phyloP scores from a whole-genome alignment of 495 filamentous ascomycete genomes.

The Haplographium delicatum region DNA sequence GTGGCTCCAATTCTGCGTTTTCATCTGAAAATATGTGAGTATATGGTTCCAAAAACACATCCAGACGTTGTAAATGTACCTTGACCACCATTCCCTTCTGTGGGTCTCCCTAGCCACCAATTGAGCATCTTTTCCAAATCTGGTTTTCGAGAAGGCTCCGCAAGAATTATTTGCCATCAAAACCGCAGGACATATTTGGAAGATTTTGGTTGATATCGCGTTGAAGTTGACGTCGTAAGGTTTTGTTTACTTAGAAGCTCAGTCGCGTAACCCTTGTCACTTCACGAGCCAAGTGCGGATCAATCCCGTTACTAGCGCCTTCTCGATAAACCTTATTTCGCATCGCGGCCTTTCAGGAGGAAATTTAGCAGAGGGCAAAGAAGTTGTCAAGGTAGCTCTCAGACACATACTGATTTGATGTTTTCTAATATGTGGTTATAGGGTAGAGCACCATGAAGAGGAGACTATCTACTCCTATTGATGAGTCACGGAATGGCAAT shows the following conservation, averaged over 20 bases:
- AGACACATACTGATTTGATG: too few relatives aligned
- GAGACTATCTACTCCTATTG: too few relatives aligned
- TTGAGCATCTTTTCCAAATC: slow-evolving; percentile 20
- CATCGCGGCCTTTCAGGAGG: slow-evolving; percentile 1
- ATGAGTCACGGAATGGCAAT: too few relatives aligned
- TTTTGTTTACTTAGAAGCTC: slow-evolving; percentile 19
- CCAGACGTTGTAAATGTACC: slow-evolving; percentile 10
- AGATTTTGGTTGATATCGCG: not conserved
- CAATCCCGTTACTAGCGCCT: slow-evolving; percentile 10
- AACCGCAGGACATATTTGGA: not conserved
- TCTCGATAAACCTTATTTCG: slow-evolving; percentile 16
- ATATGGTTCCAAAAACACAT: not conserved
- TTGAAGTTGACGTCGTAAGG: not conserved
- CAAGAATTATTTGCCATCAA: slow-evolving; percentile 4
- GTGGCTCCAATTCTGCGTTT: slow-evolving; percentile 55
- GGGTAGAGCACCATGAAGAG: slow-evolving; percentile 17
- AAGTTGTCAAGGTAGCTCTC: not conserved
- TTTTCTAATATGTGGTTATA: not conserved
- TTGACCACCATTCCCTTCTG: slow-evolving; percentile 15
- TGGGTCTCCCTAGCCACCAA: slow-evolving; percentile 23
- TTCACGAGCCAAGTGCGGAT: slow-evolving; percentile 13
- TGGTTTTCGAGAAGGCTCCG: not conserved
- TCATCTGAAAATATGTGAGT: slow-evolving; percentile 30
- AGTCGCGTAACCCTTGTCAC: slow-evolving; percentile 9
- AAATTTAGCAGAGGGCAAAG: not conserved